These are phyloP conservation scores for Rhizoctonia solani DNA, from an alignment of 1,284 basidiomycete genomes.

Conservation along the genomic window DNA sequence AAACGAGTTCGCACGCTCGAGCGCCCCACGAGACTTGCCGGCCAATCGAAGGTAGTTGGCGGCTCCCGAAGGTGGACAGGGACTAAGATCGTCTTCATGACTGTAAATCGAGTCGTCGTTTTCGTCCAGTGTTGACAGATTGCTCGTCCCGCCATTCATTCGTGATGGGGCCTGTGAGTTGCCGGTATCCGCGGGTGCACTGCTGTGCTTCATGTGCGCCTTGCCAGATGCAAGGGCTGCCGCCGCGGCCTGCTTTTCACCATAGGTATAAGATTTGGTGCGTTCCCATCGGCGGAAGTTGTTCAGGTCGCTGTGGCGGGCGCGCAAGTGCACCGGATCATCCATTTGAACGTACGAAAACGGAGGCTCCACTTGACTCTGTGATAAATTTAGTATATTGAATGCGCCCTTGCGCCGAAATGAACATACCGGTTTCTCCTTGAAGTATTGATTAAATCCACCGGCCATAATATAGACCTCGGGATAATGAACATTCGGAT, in stretches of 20 bases:
- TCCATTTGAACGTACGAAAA: conserved; percentile 86
- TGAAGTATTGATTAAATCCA: conserved; percentile 90
- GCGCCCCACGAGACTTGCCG: conserved; percentile 4
- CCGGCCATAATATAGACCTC: conserved; percentile 97
- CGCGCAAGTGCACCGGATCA: conserved; percentile 79
- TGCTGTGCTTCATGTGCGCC: conserved; percentile 35
- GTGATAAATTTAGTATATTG: conserved; percentile 9
- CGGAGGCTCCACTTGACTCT: conserved; percentile 55
- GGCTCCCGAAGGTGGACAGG: conserved; percentile 12
- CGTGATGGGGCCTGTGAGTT: conserved; percentile 42
- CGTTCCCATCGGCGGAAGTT: conserved; percentile 84
- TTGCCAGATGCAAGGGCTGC: conserved; percentile 27
- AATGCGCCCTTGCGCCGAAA: background rate
- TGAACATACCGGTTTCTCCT: conserved; percentile 54
- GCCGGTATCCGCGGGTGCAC: conserved; percentile 16
- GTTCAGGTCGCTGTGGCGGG: conserved; percentile 83
- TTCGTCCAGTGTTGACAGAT: conserved; percentile 64
- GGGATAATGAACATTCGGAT: conserved; percentile 93
- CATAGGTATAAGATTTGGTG: conserved; percentile 87
- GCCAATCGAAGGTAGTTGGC: conserved; percentile 21
- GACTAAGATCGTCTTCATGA: background rate
- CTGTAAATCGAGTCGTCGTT: conserved; percentile 56
- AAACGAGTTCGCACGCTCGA: conserved; percentile 18
- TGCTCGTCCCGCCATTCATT: conserved; percentile 48
- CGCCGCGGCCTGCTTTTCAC: conserved; percentile 53